Conservation (phyloP, 805 yeast species). For the Sugiyamaella marilandica region DNA sequence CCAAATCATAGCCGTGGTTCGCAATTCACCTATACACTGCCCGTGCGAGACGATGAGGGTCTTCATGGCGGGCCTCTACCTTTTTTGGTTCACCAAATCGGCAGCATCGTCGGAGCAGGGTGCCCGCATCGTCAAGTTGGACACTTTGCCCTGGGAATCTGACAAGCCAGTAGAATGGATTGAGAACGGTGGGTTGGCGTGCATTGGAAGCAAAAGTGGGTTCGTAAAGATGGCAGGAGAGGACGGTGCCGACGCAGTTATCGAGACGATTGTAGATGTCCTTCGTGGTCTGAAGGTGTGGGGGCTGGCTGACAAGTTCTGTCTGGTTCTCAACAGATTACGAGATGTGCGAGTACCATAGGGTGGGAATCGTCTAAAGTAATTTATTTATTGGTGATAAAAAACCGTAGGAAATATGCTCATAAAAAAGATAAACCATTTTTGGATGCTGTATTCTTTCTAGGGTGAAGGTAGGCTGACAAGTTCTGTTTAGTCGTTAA, state of each 20-base stretch:
- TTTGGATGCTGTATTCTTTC: too few species aligned
- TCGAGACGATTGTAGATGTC: slow-evolving; percentile 11
- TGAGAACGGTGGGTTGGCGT: slow-evolving; percentile 18
- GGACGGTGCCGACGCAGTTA: slow-evolving; percentile 7
- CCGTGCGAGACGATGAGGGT: slow-evolving; percentile 24
- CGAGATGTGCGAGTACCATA: not conserved
- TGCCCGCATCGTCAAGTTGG: slow-evolving; percentile 5
- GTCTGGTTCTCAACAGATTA: slow-evolving; percentile 5
- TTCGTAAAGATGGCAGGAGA: slow-evolving; percentile 14
- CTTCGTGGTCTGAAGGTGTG: slow-evolving; percentile 13
- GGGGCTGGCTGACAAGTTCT: slow-evolving; percentile 24
- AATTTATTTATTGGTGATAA: not conserved
- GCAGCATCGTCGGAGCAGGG: slow-evolving; percentile 6
- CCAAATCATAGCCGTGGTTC: slow-evolving; percentile 20
- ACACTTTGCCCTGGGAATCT: slow-evolving; percentile 11
- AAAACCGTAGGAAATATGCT: too few species aligned
- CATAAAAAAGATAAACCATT: too few species aligned
- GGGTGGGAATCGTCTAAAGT: not conserved
- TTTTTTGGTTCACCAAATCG: slow-evolving; percentile 21
- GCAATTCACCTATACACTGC: slow-evolving; percentile 14
- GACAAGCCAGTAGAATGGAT: slow-evolving; percentile 16
- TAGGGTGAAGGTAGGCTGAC: too few species aligned
- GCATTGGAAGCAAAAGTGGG: slow-evolving; percentile 13
- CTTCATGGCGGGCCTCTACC: slow-evolving; percentile 22
- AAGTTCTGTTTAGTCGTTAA: too few species aligned